Conservation (phyloP, 225 moss, liverwort and hornwort species). For the Neckera pumila region DNA sequence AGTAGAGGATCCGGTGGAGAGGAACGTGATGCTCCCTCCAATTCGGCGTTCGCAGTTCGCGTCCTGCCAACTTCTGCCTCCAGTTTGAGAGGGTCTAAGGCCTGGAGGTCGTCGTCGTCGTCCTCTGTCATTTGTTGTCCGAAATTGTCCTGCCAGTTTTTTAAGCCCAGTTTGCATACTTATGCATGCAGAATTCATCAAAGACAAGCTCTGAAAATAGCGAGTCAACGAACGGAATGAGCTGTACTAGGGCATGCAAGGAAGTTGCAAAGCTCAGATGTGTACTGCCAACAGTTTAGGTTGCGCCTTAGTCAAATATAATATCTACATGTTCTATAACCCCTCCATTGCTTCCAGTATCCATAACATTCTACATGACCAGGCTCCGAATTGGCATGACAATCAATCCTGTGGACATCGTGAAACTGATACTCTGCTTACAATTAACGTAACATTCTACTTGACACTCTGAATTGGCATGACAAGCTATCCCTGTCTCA, state of each 20-base stretch:
- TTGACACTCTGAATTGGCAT: background rate
- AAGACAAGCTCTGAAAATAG: background rate
- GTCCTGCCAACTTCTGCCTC: background rate
- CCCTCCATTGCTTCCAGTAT: background rate
- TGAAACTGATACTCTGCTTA: background rate
- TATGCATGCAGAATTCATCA: background rate
- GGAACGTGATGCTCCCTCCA: background rate
- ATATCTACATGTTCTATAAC: background rate
- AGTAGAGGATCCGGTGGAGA: background rate
- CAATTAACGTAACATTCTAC: background rate
- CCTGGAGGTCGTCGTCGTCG: background rate
- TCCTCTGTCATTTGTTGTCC: background rate
- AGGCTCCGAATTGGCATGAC: background rate
- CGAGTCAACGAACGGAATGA: background rate
- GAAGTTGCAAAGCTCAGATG: background rate
- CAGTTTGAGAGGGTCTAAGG: background rate
- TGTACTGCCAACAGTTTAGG: background rate
- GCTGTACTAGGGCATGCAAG: background rate
- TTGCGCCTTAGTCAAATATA: background rate
- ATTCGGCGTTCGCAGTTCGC: background rate
- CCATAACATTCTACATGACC: background rate
- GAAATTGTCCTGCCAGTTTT: slow-evolving; percentile 9
- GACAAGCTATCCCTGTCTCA: background rate
- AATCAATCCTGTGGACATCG: background rate
- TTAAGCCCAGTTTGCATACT: background rate